phyloP scores from a whole-genome alignment of 495 filamentous ascomycete genomes.

The Penicillium fimorum region DNA sequence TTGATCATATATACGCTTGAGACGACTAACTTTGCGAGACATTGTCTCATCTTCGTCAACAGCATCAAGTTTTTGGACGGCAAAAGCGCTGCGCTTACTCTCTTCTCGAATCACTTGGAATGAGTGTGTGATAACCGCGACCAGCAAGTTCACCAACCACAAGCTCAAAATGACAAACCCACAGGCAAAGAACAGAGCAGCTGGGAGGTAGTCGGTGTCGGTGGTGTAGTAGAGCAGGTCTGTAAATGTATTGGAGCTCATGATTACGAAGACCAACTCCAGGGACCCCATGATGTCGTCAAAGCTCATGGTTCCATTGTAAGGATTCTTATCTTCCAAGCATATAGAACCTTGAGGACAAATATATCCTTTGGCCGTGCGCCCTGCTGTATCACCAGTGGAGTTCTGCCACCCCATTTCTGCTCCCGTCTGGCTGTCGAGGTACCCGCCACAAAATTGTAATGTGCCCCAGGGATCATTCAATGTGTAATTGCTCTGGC shows the following conservation, averaged over 20 bases:
- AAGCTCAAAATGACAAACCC: constrained; percentile 91
- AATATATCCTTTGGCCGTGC: constrained; percentile 75
- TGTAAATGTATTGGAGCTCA: constrained; percentile 96
- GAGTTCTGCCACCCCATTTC: constrained; percentile 63
- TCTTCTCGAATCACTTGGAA: constrained; percentile 99
- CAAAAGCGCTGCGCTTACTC: constrained; percentile 90
- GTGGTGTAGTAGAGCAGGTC: constrained; percentile 91
- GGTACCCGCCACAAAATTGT: constrained; percentile 84
- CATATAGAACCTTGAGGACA: constrained; percentile 83
- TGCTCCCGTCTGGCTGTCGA: constrained; percentile 56
- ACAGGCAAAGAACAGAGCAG: constrained; percentile 79
- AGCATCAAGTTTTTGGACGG: constrained; percentile 62
- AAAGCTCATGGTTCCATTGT: constrained; percentile 85
- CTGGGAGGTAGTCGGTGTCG: constrained; percentile 83
- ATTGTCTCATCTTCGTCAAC: constrained; percentile 36
- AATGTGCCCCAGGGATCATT: constrained; percentile 53
- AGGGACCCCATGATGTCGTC: constrained; percentile 91
- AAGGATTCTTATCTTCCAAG: constrained; percentile 75
- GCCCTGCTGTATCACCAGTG: constrained; percentile 42
- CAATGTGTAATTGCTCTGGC: constrained; percentile 37
- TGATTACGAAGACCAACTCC: constrained; percentile 96
- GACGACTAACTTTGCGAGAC: constrained; percentile 44
- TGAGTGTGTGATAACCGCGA: constrained; percentile 97
- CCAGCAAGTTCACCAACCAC: constrained; percentile 94
- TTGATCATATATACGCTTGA: constrained; percentile 71